Base-by-base conservation (phyloP, 129 eudicot species). In the Ambrosia trifida region DNA sequence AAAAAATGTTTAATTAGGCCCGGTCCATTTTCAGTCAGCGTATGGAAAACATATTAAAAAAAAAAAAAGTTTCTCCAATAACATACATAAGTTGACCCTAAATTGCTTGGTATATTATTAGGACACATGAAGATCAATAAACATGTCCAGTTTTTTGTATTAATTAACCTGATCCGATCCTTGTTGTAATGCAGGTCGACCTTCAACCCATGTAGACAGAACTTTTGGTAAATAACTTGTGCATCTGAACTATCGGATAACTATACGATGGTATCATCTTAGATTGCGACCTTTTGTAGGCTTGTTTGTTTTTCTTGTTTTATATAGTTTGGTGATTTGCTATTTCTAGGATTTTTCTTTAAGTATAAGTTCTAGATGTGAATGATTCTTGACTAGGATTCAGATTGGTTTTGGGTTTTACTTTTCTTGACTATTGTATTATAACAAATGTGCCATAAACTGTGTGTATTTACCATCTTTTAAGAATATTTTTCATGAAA, bases 161-260 rank as follows among this genome's bases (percentile, higher is more conserved):
- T 59, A 20, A 13, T 58, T 58, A 40, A 52, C 19, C 46, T 52
- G 33, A 64, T 58, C 35, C 32, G 31, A 36, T 13, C 24, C 16
- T 40, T 7, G 8, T 61, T 68, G 40, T 31, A 5, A 28, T 59
- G 32, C 77, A 70, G 72, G 81, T 70, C 14, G 49, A 53, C 57
- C 4, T 77, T 70, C 58, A 64, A 40, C 57, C 3, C 66, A 31
- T 28, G 28, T 62, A 19, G 72, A 47, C 75, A 20, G 76, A 59
- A 3, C 24, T 47, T 76, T 69, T 12, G 70, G 76, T 76, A 70
- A 61, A 69, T 77, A 77, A 69, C n/a, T 68, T 35, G 2, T 9
- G 49, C 11, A 7, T 57, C 56, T 30, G 43, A 49, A 24, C 61
- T 65, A 31, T 46, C 11, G 30, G 9, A 43, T 58, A 56, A 68